Evolutionary conservation across 495 filamentous ascomycete genomes (phyloP), one percentile per base, ranked within the genome.

Genomic region (Daldinia childiae): DNA sequence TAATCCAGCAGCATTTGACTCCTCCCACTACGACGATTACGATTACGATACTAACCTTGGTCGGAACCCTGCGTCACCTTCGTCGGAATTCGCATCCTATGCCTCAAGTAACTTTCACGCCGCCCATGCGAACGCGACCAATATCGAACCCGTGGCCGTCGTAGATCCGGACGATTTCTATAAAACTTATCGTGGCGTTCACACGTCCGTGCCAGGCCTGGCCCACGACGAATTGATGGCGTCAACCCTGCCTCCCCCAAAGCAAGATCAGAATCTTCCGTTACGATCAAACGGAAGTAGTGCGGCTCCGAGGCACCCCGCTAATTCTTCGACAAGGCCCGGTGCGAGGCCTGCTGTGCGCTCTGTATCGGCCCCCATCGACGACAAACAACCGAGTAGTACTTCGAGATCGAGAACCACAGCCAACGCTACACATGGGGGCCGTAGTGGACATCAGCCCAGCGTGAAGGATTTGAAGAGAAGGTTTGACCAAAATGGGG

Each of bases 391-490:
- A 45, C 34, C 72, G 27, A 70, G 59, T 60, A 63, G 68, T 39
- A 71, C 72, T 58, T 64, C 78, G 36, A 76, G 72, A 52, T 72
- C 80, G 17, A 74, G 76, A 45, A 58, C 77, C n/a, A 59, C 69
- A 57, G 68, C 66, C 39, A 71, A 74, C 34, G 72, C 71, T 50
- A 54, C 69, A 17, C 62, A 73, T 26, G 77, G 72, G 45, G 62
- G 66, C 58, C 73, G 71, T 48, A 65, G 43, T 54, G 73, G 68
- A 14, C 73, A 78, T 51, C 78, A 83, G 30, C 76, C 82, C 27
- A 88, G 84, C 72, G 86, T 88, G 29, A 86, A 84, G 74, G 85
- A 88, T 73, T 76, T 87, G 45, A 82, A 83, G 71, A 85, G 83
- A 71, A 84, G 79, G 56, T 88, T 88, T 67, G 84, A 88, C 74